Base-by-base conservation (phyloP, 208 protist species). In the Leishmania gerbilli region DNA sequence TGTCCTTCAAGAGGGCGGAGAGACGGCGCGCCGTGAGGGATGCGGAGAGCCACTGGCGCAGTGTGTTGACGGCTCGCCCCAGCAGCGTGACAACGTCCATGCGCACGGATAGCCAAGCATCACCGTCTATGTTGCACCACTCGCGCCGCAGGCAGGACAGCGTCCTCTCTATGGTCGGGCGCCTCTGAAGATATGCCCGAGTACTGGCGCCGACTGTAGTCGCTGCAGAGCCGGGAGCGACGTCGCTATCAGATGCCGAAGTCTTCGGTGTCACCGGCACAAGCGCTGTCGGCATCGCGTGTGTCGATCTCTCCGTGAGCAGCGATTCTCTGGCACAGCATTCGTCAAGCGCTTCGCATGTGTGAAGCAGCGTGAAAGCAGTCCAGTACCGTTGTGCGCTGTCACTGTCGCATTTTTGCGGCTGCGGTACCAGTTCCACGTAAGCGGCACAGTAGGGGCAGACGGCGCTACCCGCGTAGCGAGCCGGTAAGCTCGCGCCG, bases 1-100 rank as follows among this genome's bases (percentile, higher is more conserved):
- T 74, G 58, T 88, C 82, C 76, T 91, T 91, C 24, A 88, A 17
- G 40, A 95, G 82, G 19, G 89, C 90, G 19, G 88, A 85, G 13
- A 81, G 53, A 7, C 92, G 92, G 17, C 91, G 89, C 6, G 88
- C 88, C 0, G 79, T 77, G 47, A 76, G 72, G 31, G 78, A 79
- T 11, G 60, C 56, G 21, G 82, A 21, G 31, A 86, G 15, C 47
- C 71, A 71, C 37, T 45, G 62, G n/a, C 87, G 71, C 76, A 86
- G 68, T 34, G 77, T 3, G 76, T 81, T 60, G 64, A 84, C 37
- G 21, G 80, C n/a, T 53, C 76, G 58, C 15, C 84, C 77, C 3
- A 77, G 56, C 60, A 74, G 47, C 53, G 77, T 62, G 19, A 79
- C 40, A 40, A 79, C 55, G 62, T 80, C 74, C 53, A 90, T 74